These are phyloP conservation scores for Saururus chinensis DNA, from an alignment of 164 flowering plant species.

Conservation along the genomic window DNA sequence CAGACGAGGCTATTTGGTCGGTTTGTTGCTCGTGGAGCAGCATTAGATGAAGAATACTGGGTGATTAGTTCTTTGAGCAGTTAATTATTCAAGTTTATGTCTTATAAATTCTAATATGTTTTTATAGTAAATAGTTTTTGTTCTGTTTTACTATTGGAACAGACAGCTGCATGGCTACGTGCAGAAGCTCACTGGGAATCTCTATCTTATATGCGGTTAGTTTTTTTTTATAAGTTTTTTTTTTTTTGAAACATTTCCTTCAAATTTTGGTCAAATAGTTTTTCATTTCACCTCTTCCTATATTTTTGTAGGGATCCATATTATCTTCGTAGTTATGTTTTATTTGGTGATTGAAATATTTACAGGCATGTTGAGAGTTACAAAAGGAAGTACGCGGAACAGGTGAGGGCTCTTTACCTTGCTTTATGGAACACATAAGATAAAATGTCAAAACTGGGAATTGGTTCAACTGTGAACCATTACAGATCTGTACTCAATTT, in stretches of 20 bases:
- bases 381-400: conserved; percentile 57
- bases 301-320: not conserved
- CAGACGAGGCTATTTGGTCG: conserved; percentile 35
- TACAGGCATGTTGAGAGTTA: conserved; percentile 45
- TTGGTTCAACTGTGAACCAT: too few relatives aligned
- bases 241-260: too few relatives aligned
- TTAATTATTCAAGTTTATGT: not conserved
- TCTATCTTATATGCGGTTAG: conserved; percentile 43
- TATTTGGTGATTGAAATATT: not conserved
- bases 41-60: conserved; percentile 70
- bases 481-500: too few relatives aligned
- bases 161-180: conserved; percentile 74
- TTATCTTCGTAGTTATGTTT: not conserved
- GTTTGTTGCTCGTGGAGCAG: conserved; percentile 50
- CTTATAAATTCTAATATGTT: not conserved
- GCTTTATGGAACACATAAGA: not conserved
- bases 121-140: too few relatives aligned
- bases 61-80: conserved; percentile 12
- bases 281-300: not conserved
- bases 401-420: conserved; percentile 13
- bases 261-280: not conserved
- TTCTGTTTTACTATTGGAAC: conserved; percentile 10
- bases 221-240: conserved; percentile 6
- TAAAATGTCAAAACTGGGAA: too few relatives aligned
- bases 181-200: conserved; percentile 67